These are phyloP conservation scores for Jaminaea rosea DNA, from an alignment of 1,284 basidiomycete species.

Conservation along the genomic window DNA sequence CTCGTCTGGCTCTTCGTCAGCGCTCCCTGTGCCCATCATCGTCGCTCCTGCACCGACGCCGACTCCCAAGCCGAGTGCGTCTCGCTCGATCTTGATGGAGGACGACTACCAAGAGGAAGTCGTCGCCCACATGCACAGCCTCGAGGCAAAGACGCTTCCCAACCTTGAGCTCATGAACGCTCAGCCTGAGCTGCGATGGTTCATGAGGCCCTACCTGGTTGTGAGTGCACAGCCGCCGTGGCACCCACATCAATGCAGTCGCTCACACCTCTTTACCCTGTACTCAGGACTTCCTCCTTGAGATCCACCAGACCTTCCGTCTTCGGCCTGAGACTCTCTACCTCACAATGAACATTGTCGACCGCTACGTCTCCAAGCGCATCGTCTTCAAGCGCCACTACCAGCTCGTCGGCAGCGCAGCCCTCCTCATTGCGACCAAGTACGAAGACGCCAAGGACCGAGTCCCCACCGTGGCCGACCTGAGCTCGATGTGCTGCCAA, in stretches of 20 bases:
- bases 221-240: too few relatives aligned
- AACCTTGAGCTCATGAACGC: constrained; percentile 92
- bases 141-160: constrained; percentile 87
- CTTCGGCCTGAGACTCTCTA: constrained; percentile 96
- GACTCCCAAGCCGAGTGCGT: not conserved
- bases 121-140: constrained; percentile 81
- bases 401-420: constrained; percentile 95
- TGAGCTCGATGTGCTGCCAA: constrained; percentile 85
- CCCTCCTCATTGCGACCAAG: constrained; percentile 97
- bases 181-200: constrained; percentile 78
- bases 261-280: too few relatives aligned
- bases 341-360: constrained; percentile 95
- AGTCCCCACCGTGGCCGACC: constrained; percentile 85
- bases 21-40: constrained; percentile 2
- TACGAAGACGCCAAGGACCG: constrained; percentile 99
- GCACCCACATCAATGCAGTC: too few relatives aligned
- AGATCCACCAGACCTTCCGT: constrained; percentile 82
- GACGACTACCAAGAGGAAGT: constrained; percentile 94
- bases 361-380: constrained; percentile 95
- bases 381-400: constrained; percentile 99
- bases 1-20: not conserved
- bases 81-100: constrained; percentile 54
- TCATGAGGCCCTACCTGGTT: constrained; percentile 96
- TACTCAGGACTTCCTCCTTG: constrained; percentile 98
- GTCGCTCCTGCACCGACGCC: too few relatives aligned